Evolutionary conservation across 1,139 yeast genomes (phyloP), one percentile per base, ranked within the genome.

Genomic region (Eremothecium cymbalariae): DNA sequence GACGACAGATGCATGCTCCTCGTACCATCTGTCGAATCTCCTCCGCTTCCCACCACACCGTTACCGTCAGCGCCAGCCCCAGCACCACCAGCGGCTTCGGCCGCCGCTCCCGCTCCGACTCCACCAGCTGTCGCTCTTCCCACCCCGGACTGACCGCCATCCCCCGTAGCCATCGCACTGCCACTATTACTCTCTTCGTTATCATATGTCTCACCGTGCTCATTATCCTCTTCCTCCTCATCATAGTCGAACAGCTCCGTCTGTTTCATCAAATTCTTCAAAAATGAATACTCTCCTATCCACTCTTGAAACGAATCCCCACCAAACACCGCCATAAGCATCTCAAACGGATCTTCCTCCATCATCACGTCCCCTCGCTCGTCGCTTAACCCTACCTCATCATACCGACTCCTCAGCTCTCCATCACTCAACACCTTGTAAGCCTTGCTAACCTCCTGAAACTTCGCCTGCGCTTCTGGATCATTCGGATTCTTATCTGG

Each of bases 401-500:
- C 85, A 48, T 78, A 78, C 33, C 73, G 69, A 2, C 72, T 64
- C 47, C 85, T 65, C 43, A 77, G 65, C 16, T 63, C 61, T 0
- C 71, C 72, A 53, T 79, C 88, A 33, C 76, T 72, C 37, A 77
- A 59, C 0, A 77, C 82, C 48, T 77, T 83, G 47, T 77, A 77
- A 9, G 83, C 84, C 50, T 76, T 77, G 21, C 83, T 82, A 8
- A 77, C 77, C 38, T 69, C 78, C 52, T 77, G 83, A 47, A 77
- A 77, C 50, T 67, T 70, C n/a, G 55, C 40, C 21, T 82, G 84
- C 2, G 88, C 86, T 20, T 65, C 68, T 13, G 84, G 83, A 50
- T 80, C 83, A 48, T 79, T 75, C 6, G 96, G 97, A 52, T 90
- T 86, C 64, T 90, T 93, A 59, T 90, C 98, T 0, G 98, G 98